Evolutionary conservation across 352 stramenopile genomes (phyloP).

Genomic region (Phytophthora cactorum): DNA sequence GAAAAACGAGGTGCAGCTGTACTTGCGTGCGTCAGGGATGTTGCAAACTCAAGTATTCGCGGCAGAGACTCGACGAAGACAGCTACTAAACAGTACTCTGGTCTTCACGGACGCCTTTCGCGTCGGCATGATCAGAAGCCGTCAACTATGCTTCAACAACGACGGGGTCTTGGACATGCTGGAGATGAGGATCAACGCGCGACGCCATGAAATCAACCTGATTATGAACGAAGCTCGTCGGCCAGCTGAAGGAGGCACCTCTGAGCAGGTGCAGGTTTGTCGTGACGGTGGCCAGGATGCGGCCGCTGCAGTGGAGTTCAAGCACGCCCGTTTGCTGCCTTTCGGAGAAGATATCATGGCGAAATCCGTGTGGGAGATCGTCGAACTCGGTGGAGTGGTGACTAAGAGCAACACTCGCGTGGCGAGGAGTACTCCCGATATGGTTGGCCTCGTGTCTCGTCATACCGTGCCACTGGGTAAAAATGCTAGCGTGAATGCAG

Average conservation of each 20-base stretch:
- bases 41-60: slow-evolving; percentile 5
- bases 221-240: slow-evolving; percentile 16
- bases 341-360: slow-evolving; percentile 17
- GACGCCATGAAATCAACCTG: slow-evolving; percentile 18
- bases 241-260: not conserved
- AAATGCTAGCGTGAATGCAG: slow-evolving; percentile 6
- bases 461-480: slow-evolving; percentile 8
- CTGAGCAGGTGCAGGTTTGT: slow-evolving; percentile 18
- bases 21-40: not conserved
- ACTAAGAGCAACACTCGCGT: slow-evolving; percentile 7
- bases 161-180: slow-evolving; percentile 13
- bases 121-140: slow-evolving; percentile 11
- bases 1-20: slow-evolving; percentile 11
- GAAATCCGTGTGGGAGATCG: slow-evolving; percentile 20
- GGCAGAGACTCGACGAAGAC: slow-evolving; percentile 6
- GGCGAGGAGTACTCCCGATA: slow-evolving; percentile 7
- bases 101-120: slow-evolving; percentile 5
- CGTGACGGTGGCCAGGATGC: slow-evolving; percentile 9
- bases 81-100: not conserved
- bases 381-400: slow-evolving; percentile 12
- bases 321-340: slow-evolving; percentile 13
- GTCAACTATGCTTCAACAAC: slow-evolving; percentile 7
- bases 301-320: slow-evolving; percentile 20
- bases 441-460: slow-evolving; percentile 10
- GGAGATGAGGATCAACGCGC: slow-evolving; percentile 15